Evolutionary conservation across 2,329 filamentous ascomycete species (phyloP).

Genomic region (Dothistroma septosporum): DNA sequence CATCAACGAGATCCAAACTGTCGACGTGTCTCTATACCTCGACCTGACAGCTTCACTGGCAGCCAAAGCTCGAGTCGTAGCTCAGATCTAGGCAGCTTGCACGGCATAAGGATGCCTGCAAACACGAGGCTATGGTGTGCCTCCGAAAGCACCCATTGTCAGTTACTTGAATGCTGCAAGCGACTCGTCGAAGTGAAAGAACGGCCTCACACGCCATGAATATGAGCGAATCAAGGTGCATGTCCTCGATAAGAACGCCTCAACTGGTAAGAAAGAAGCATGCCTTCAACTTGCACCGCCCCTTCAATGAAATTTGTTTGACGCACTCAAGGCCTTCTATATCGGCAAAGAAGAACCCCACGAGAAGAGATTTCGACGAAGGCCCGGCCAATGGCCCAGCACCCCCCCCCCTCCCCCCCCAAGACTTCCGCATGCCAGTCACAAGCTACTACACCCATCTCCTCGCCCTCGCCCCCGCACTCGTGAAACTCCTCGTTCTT

Average conservation of each 20-base stretch:
- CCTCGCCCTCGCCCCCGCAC: slow-evolving; percentile 19
- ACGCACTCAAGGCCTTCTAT: slow-evolving; percentile 28
- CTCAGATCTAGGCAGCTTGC: slow-evolving; percentile 41
- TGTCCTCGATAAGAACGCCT: slow-evolving; percentile 16
- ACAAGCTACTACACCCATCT: slow-evolving; percentile 20
- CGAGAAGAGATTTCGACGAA: slow-evolving; percentile 28
- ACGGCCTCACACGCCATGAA: slow-evolving; percentile 21
- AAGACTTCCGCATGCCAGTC: slow-evolving; percentile 28
- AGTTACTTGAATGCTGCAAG: slow-evolving; percentile 18
- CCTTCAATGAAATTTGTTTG: no score
- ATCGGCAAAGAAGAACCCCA: slow-evolving; percentile 29
- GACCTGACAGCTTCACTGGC: slow-evolving; percentile 21
- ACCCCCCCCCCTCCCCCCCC: slow-evolving; percentile 30
- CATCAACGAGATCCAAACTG: slow-evolving; percentile 35
- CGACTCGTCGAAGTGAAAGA: slow-evolving; percentile 22
- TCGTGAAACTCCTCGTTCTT: slow-evolving; percentile 22
- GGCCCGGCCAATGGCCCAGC: slow-evolving; percentile 43
- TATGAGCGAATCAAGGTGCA: slow-evolving; percentile 19
- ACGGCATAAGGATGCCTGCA: slow-evolving; percentile 43
- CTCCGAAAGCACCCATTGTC: slow-evolving; percentile 23
- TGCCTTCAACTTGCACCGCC: background rate
- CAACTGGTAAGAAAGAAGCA: slow-evolving; percentile 25
- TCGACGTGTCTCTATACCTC: slow-evolving; percentile 42
- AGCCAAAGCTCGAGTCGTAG: slow-evolving; percentile 40
- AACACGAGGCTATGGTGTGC: slow-evolving; percentile 41